Conservation (phyloP, 305 asterid species). For the Solanum hybrid region DNA sequence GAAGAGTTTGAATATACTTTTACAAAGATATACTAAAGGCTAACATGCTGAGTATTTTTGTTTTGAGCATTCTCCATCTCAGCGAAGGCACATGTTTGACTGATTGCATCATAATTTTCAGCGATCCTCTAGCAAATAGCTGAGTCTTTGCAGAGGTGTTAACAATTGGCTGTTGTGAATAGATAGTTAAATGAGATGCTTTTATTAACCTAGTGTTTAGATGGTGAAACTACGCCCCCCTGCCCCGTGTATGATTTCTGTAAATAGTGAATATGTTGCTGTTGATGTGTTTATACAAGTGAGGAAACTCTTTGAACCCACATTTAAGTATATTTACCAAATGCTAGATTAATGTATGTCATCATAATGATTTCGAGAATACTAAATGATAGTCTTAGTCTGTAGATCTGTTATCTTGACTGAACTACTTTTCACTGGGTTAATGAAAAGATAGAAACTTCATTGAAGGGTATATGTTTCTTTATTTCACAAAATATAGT, state of each 20-base stretch:
- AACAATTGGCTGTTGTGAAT: not conserved
- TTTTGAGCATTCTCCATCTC: not conserved
- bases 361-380: not conserved
- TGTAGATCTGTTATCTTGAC: not conserved
- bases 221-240: not conserved
- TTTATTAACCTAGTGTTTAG: not conserved
- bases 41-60: not conserved
- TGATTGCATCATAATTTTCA: not conserved
- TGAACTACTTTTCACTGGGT: not conserved
- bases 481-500: not conserved
- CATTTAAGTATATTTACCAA: not conserved
- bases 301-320: not conserved
- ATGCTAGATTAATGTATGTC: not conserved
- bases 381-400: not conserved
- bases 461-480: not conserved
- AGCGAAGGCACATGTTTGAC: not conserved
- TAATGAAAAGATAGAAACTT: not conserved
- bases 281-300: not conserved
- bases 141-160: not conserved
- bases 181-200: not conserved
- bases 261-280: not conserved
- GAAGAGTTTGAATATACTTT: conserved; percentile 6
- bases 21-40: not conserved
- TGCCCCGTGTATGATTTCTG: not conserved
- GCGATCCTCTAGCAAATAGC: not conserved